Base-by-base conservation (phyloP, 768 basidiomycete genomes). In the Mycena galopus region DNA sequence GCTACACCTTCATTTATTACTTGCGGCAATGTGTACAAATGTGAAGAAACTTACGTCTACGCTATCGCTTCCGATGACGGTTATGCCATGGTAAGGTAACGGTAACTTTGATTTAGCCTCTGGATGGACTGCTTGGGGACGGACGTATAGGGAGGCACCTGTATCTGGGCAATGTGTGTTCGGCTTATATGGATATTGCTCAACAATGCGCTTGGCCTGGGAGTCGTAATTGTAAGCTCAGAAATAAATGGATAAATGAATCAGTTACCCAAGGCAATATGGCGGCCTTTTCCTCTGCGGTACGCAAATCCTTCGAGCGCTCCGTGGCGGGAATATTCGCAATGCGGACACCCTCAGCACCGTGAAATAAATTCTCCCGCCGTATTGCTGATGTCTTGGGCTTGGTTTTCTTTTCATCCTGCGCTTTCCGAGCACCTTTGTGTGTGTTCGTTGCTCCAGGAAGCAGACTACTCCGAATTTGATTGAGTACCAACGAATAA, bases 251-350 rank as follows among this genome's bases (percentile, higher is more conserved):
- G 25, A 16, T 37, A 14, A 42, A 29, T 6, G 4, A 42, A 21
- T 16, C 17, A 61, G 17, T 16, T 19, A 47, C 65, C 65, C 65
- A 67, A 27, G 65, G 65, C 10, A 67, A 9, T 67, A 67, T 67
- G 23, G 65, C 56, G 14, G 55, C 65, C 56, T 67, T 67, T 35
- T 67, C 56, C 19, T 58, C 56, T 0, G 39, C 19, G 5, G 55
- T 67, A 2, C 65, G 65, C 21, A 67, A n/a, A 25, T 67, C 65
- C 56, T 67, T 67, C 11, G 65, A 67, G 32, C 56, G 30, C 23
- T 67, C 65, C 0, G 44, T 44, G 14, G 55, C 23, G 4, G 56
- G 56, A 8, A 39, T 35, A 16, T 67, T 67, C 25, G 56, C 39
- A 9, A 29, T 39, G 12, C 42, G 56, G 14, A 67, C 65, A 16